Conservation (phyloP, 176 grass and related monocot genomes). For the Bonia amplexicaulis region DNA sequence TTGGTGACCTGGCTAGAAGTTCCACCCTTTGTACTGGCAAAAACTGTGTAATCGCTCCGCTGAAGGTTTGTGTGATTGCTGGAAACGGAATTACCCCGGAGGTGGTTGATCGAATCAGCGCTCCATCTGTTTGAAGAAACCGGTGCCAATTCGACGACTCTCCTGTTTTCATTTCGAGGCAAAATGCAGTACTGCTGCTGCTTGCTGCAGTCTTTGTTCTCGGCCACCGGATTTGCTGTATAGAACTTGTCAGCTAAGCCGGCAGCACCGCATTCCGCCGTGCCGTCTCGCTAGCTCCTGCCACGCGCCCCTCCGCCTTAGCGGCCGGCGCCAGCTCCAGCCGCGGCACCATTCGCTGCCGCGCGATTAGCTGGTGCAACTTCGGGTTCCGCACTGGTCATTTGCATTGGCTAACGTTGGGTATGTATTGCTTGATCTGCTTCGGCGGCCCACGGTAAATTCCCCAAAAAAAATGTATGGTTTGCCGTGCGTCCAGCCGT, state of each 20-base stretch:
- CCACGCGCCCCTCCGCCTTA: too few relatives aligned
- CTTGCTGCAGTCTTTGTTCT: not conserved
- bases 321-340: too few relatives aligned
- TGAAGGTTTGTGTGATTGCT: not conserved
- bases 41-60: not conserved
- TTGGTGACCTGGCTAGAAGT: conserved; percentile 17
- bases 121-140: not conserved
- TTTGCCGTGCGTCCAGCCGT: too few relatives aligned
- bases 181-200: not conserved
- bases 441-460: too few relatives aligned
- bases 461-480: too few relatives aligned
- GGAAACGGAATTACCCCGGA: not conserved
- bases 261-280: not conserved
- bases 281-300: not conserved
- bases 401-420: too few relatives aligned
- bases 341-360: too few relatives aligned
- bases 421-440: too few relatives aligned
- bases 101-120: not conserved
- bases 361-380: too few relatives aligned
- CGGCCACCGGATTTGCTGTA: not conserved
- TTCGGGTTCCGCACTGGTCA: too few relatives aligned
- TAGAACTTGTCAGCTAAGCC: not conserved
- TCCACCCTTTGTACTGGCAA: not conserved
- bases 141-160: not conserved
- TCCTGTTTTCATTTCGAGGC: not conserved